Conservation (phyloP, 2,329 filamentous ascomycete species). For the Ophiostoma australiae region DNA sequence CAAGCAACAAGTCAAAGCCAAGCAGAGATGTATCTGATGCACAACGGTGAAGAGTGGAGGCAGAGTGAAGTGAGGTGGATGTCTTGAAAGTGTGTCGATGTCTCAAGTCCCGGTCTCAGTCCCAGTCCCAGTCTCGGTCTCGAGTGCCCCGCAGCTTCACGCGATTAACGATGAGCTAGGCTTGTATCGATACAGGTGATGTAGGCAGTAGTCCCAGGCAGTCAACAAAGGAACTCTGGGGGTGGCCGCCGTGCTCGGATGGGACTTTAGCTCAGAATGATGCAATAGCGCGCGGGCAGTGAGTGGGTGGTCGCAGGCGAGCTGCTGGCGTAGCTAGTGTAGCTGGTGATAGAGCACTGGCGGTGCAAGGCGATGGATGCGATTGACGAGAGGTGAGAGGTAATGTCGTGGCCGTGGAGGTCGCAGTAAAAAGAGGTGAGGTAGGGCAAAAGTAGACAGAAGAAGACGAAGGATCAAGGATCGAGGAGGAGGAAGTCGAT, state of each 20-base stretch:
- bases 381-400: not conserved
- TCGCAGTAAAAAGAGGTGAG: not conserved
- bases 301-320: not conserved
- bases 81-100: slow-evolving; percentile 5
- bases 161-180: slow-evolving; percentile 2
- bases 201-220: not conserved
- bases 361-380: not conserved
- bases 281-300: not conserved
- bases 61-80: slow-evolving; percentile 1
- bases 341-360: not conserved
- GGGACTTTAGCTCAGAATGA: slow-evolving; percentile 8
- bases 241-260: not conserved
- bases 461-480: not conserved
- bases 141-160: slow-evolving; percentile 11
- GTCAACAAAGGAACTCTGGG: not conserved
- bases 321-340: not conserved
- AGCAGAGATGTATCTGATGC: not conserved
- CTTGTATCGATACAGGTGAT: not conserved
- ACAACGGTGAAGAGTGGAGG: not conserved
- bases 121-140: not conserved
- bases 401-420: not conserved
- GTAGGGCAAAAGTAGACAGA: not conserved
- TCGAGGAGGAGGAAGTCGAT: not conserved
- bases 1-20: not conserved
- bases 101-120: not conserved